A percentile compares a stretch with the other conserved stretches of the same genome.
Evolutionary conservation across 176 grass and related monocot species (phyloP).

Genomic region (Triticum timopheevii): DNA sequence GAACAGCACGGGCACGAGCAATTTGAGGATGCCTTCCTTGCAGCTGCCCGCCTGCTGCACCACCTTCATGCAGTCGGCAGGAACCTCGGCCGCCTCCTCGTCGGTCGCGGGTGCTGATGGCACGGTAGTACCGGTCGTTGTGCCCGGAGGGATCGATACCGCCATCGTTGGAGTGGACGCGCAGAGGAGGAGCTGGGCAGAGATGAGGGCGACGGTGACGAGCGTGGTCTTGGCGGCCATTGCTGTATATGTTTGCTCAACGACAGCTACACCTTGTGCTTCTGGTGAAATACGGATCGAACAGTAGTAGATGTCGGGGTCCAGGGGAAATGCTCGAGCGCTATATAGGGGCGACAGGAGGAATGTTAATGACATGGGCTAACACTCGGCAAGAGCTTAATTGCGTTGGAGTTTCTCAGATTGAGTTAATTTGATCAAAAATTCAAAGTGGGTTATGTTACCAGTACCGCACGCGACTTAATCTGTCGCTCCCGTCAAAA

Average conservation of each 20-base stretch:
- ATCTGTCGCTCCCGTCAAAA: too few relatives aligned
- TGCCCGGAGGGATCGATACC: background rate
- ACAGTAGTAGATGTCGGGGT: background rate
- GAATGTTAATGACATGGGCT: background rate
- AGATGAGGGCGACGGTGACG: background rate
- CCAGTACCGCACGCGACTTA: too few relatives aligned
- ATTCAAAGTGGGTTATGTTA: background rate
- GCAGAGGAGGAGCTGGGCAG: background rate
- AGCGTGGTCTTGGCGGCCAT: background rate
- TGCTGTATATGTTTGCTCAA: background rate
- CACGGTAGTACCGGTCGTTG: background rate
- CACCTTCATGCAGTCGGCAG: slow-evolving; percentile 6
- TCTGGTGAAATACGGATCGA: background rate
- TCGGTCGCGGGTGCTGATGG: background rate
- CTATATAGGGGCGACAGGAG: background rate
- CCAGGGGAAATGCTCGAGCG: background rate
- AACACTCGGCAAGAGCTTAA: background rate
- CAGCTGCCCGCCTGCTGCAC: background rate
- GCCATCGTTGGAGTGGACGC: background rate
- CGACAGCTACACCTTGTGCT: background rate
- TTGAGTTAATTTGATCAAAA: background rate
- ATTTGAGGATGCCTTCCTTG: slow-evolving; percentile 8
- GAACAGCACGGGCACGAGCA: background rate
- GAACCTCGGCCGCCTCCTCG: background rate
- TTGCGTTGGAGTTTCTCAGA: background rate